Conservation (phyloP, 1,284 basidiomycete species). For the Heterobasidion occidentale region DNA sequence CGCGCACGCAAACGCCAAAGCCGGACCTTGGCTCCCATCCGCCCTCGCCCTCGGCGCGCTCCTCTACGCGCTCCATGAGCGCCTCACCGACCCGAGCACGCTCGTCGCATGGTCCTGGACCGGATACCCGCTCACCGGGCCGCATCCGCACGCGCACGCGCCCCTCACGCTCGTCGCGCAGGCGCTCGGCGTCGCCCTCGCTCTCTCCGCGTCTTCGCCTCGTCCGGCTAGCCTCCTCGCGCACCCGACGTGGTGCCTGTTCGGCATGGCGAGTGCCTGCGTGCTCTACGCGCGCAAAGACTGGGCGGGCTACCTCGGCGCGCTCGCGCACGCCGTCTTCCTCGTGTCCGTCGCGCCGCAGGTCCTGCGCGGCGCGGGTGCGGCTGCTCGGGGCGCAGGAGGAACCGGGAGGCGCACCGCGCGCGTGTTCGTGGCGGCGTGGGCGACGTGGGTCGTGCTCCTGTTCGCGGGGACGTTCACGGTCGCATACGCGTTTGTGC, state of each 20-base stretch:
- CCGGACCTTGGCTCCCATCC: slow-evolving; percentile 34
- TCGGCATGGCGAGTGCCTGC: slow-evolving; percentile 44
- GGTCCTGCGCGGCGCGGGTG: slow-evolving; percentile 36
- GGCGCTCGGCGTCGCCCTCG: slow-evolving; percentile 44
- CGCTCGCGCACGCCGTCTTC: slow-evolving; percentile 62
- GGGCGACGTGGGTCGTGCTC: slow-evolving; percentile 29
- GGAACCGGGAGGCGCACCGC: slow-evolving; percentile 8
- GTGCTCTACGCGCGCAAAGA: slow-evolving; percentile 55
- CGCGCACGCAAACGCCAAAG: slow-evolving; percentile 6
- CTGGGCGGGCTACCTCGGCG: slow-evolving; percentile 74
- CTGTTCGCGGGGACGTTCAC: slow-evolving; percentile 33
- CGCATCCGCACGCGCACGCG: slow-evolving; percentile 70
- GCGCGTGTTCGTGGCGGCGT: slow-evolving; percentile 55
- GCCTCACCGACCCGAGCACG: slow-evolving; percentile 77
- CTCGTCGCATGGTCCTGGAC: slow-evolving; percentile 90
- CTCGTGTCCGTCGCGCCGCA: slow-evolving; percentile 57
- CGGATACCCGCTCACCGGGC: slow-evolving; percentile 76
- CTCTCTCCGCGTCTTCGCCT: slow-evolving; percentile 21
- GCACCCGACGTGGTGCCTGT: slow-evolving; percentile 43
- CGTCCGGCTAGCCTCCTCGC: slow-evolving; percentile 19
- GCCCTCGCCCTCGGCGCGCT: slow-evolving; percentile 67
- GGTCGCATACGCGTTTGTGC: slow-evolving; percentile 92
- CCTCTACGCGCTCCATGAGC: slow-evolving; percentile 72
- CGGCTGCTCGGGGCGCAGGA: slow-evolving; percentile 22
- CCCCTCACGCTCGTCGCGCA: slow-evolving; percentile 64